phyloP scores from a whole-genome alignment of 768 basidiomycete species.

The Lactifluus echinatus region DNA sequence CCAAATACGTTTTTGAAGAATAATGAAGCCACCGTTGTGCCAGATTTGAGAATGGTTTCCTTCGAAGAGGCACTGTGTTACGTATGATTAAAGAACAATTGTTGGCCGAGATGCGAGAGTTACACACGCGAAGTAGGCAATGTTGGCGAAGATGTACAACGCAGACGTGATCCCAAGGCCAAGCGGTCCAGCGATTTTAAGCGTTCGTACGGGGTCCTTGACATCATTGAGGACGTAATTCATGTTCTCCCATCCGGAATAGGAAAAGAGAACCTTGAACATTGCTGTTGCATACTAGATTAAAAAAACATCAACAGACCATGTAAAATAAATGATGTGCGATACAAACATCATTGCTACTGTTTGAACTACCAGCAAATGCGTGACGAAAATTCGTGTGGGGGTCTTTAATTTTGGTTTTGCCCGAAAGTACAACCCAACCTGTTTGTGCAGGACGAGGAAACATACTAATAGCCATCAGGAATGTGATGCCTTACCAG shows the following conservation, averaged over 20 bases:
- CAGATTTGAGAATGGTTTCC: constrained; percentile 38
- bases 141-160: constrained; percentile 48
- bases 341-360: constrained; percentile 37
- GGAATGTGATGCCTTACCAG: constrained; percentile 26
- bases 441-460: constrained; percentile 26
- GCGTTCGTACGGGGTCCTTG: constrained; percentile 48
- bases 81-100: neutral
- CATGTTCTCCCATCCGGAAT: constrained; percentile 45
- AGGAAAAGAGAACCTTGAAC: constrained; percentile 46
- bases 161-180: constrained; percentile 45
- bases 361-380: constrained; percentile 47
- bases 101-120: neutral
- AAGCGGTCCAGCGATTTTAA: constrained; percentile 54
- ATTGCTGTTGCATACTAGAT: constrained; percentile 51
- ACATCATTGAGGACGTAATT: constrained; percentile 57
- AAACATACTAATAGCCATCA: neutral
- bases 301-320: constrained; percentile 17
- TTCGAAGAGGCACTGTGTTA: constrained; percentile 35
- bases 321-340: neutral
- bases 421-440: constrained; percentile 52
- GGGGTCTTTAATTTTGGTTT: constrained; percentile 48
- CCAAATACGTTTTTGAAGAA: constrained; percentile 58
- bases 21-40: constrained; percentile 47
- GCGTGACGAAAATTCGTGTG: constrained; percentile 48
- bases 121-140: constrained; percentile 46